Base-by-base conservation (phyloP, 1,284 basidiomycete species). In the Pseudozyma pruni region DNA sequence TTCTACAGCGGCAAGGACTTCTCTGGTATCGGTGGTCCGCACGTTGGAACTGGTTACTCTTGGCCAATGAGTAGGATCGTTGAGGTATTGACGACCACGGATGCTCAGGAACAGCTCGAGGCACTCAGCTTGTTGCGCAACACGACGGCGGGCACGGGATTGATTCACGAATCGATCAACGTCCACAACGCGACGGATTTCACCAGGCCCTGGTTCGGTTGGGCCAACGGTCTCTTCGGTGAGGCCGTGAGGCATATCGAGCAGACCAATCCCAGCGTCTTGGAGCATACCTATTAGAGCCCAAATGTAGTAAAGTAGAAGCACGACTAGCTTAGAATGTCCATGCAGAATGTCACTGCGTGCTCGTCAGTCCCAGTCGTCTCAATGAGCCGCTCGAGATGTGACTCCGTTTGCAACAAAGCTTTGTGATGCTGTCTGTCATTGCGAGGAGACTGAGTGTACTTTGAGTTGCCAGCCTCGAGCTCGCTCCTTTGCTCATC, bases 111-210 rank as follows among this genome's bases (percentile, higher is more conserved):
- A 38, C 69, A 75, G 29, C 39, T 59, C 9, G 53, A 55, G 0
- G 71, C 71, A 1, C 35, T 79, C 11, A 50, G 44, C n/a, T 32
- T 61, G 16, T 50, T 78, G n/a, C 46, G 74, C 20, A 62, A 61
- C 19, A 72, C 70, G 4, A 78, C 76, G 1, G 76, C 74, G 5
- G 75, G 73, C 0, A 79, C 76, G 9, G 75, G 70, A 0, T 22
- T 79, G 19, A 78, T 79, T 27, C 76, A 79, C 39, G 74, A 79
- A 33, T 55, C 44, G 31, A 69, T 78, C 66, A 70, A 78, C 41
- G 71, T 74, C 13, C 22, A 48, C 19, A 74, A 78, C 38, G 54
- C 72, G 1, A 56, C 56, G n/a, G 68, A 78, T 27, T 78, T 67
- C 42, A 77, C 74, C 2, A 14, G 75, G 8, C 45, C 51, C 10